Evolutionary conservation across 345 rosid species (phyloP), one percentile per base, ranked within the genome.

Genomic region (Rhodamnia argentea): DNA sequence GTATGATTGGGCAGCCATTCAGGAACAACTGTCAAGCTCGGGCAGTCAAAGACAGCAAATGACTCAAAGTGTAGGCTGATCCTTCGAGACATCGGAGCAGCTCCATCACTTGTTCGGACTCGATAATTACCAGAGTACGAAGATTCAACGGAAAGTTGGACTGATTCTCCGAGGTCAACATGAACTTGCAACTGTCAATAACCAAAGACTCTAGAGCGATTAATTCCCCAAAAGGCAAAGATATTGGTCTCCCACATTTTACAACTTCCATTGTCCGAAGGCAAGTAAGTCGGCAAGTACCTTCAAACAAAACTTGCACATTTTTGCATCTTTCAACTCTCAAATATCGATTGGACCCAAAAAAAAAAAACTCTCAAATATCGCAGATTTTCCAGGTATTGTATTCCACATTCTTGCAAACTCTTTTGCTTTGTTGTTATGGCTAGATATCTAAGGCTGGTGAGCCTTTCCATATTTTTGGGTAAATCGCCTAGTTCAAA

Each of bases 281-380:
- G 1, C 10, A 5, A 27, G 37, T 60, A 37, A n/a, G n/a, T n/a
- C n/a, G n/a, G n/a, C n/a, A n/a, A n/a, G n/a, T n/a, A n/a, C n/a
- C n/a, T n/a, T n/a, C n/a, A n/a, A n/a, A n/a, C n/a, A n/a, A n/a
- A n/a, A n/a, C n/a, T n/a, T n/a, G n/a, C n/a, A n/a, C n/a, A n/a
- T n/a, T n/a, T n/a, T n/a, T n/a, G n/a, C n/a, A 60, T n/a, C 2
- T 1, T 2, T 5, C 0, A 2, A 60, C 1, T 60, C 37, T 15
- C 37, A 60, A 60, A n/a, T 2, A 13, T 5, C n/a, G n/a, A n/a
- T n/a, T n/a, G n/a, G n/a, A n/a, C n/a, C n/a, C n/a, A n/a, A n/a
- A n/a, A n/a, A n/a, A n/a, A n/a, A n/a, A n/a, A n/a, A n/a, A n/a
- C n/a, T n/a, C n/a, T n/a, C n/a, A n/a, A n/a, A n/a, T n/a, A n/a